Base-by-base conservation (phyloP, 768 basidiomycete species). In the Boletus insuetus region DNA sequence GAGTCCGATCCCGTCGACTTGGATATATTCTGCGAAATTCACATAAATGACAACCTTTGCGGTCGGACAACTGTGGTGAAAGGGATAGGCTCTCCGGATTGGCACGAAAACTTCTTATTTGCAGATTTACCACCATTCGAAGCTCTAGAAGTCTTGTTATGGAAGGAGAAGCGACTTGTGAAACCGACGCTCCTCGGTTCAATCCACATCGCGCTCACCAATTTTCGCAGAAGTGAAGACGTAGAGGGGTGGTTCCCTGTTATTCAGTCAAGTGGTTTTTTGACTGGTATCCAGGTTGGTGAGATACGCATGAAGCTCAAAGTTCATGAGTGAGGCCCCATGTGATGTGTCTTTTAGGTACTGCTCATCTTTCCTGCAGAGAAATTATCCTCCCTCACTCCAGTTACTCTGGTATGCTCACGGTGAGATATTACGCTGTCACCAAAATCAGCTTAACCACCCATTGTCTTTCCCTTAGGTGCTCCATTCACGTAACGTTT, bases 191-290 rank as follows among this genome's bases (percentile, higher is more conserved):
- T 78, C 19, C 63, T 91, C 38, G 92, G 92, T 22, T 79, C 76
- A 26, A 79, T 86, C 20, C 77, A 77, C 22, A 82, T 95, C 49
- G 74, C 84, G 2, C 75, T 94, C 22, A 72, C 72, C 10, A 89
- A 87, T 63, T 89, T 94, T 63, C 81, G 86, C 22, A 78, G 91
- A 24, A 83, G 85, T 17, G 88, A 91, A 60, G 68, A 74, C 4
- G 78, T 90, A 6, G 91, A 94, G 66, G 92, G 92, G 14, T 94
- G 89, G 89, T 94, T 85, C 69, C 87, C 91, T 14, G 82, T 92
- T 3, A 73, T 88, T 49, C 79, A 81, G 41, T 66, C 74, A 40
- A 81, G 78, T 38, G 70, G 77, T 11, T 64, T 76, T 39, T 72
- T 77, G 31, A 75, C 74, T 22, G 80, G 84, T 61, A 64, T 82